Percentiles rank a stretch among this genome's conserved stretches.
phyloP scores from a whole-genome alignment of 345 rosid genomes.

The Theobroma cacao region DNA sequence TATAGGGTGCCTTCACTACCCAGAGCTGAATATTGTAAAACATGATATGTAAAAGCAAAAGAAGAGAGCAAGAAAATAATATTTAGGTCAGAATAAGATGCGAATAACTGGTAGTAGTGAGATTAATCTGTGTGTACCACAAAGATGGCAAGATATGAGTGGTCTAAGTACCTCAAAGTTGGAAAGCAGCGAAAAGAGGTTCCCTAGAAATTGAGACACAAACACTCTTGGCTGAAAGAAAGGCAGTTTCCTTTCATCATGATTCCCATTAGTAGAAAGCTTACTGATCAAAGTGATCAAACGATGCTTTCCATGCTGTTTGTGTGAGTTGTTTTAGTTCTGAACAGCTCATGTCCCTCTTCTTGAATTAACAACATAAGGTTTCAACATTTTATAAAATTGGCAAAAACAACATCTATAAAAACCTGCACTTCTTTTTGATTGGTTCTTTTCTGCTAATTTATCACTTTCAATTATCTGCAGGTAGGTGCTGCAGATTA shows the following conservation, averaged over 20 bases:
- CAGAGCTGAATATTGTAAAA: not conserved
- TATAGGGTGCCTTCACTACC: not conserved
- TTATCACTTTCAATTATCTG: not conserved
- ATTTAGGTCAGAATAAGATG: not conserved
- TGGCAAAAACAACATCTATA: not conserved
- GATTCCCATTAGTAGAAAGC: not conserved
- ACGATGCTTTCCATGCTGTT: not conserved
- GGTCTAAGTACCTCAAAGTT: not conserved
- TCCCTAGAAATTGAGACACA: not conserved
- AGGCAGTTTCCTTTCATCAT: not conserved
- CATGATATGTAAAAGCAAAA: not conserved
- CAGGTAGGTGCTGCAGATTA: constrained; percentile 96
- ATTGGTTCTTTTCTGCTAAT: not conserved
- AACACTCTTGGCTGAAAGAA: not conserved
- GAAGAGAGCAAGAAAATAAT: not conserved
- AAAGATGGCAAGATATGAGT: not conserved
- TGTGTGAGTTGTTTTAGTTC: not conserved
- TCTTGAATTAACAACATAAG: not conserved
- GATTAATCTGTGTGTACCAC: not conserved
- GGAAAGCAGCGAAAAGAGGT: not conserved
- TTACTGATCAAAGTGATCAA: not conserved
- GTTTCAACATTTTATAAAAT: not conserved
- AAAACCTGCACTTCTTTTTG: not conserved
- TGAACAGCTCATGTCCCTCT: not conserved
- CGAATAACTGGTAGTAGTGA: not conserved